Base-by-base conservation (phyloP, 495 filamentous ascomycete genomes). In the Stereocaulon alpinum region DNA sequence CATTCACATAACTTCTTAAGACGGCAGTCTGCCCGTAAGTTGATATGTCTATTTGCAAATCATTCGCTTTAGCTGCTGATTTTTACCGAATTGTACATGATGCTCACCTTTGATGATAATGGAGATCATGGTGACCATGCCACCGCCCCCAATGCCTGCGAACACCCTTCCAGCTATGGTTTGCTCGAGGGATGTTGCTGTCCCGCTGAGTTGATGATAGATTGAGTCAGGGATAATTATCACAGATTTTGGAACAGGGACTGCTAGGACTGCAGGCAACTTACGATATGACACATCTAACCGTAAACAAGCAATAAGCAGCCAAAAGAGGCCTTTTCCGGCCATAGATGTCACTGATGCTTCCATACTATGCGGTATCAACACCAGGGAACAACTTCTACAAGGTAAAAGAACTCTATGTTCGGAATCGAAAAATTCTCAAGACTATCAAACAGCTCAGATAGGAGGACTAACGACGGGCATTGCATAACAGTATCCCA, bases 201-300 rank as follows among this genome's bases (percentile, higher is more conserved):
- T 61, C 18, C 69, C 69, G 24, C 66, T 71, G 50, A 15, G 4
- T 53, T 37, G 2, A 37, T 7, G 2, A 37, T 37, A 14, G 42
- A 17, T n/a, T 17, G 42, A 45, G 42, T 18, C 42, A 45, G 20
- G 17, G 42, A 45, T 45, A 7, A 20, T 4, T n/a, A 22, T n/a
- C 42, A 18, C 7, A 2, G 17, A 45, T 45, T 7, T 9, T 5
- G 42, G 18, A 37, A 37, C 5, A 4, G 6, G 32, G 32, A 37
- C 32, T 30, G 20, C 29, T 52, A 42, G 14, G 10, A 17, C 3
- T 3, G 30, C 15, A 17, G 27, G 18, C 55, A 41, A 58, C 70
- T 43, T 66, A 75, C 74, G 70, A 71, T 41, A 68, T 68, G 53
- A 66, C 32, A 62, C 69, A 71, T 47, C 65, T 69, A 56, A 67